phyloP scores from a whole-genome alignment of 345 rosid species.

The Syzygium jambos region DNA sequence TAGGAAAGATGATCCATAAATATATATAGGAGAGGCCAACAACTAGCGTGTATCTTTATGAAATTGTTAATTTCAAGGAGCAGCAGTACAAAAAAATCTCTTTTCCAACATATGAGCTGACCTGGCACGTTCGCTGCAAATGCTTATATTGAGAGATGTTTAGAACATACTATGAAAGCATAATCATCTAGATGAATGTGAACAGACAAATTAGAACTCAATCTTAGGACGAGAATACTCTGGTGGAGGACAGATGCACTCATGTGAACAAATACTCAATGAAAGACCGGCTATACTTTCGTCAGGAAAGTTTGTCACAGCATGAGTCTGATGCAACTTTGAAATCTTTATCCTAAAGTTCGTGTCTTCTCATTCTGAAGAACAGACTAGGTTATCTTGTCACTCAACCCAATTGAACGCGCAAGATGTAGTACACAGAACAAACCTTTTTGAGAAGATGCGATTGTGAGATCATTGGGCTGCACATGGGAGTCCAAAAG shows the following conservation, averaged over 20 bases:
- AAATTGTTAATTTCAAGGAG: background rate
- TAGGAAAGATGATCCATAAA: background rate
- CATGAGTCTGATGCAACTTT: background rate
- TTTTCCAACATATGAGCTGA: background rate
- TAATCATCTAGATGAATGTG: background rate
- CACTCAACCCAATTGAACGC: background rate
- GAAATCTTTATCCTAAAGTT: background rate
- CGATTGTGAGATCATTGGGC: constrained; percentile 24
- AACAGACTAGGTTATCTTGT: background rate
- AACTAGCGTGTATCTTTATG: background rate
- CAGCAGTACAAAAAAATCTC: background rate
- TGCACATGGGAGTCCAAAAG: constrained; percentile 25
- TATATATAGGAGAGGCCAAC: background rate
- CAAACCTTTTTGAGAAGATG: constrained; percentile 42
- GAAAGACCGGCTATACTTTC: background rate
- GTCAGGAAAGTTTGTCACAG: background rate
- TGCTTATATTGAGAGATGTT: background rate
- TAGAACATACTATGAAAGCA: background rate
- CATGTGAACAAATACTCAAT: background rate
- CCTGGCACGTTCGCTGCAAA: background rate
- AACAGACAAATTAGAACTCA: background rate
- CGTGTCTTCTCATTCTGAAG: background rate
- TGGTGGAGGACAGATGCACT: background rate
- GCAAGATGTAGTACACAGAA: background rate
- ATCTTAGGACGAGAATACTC: background rate